These are phyloP conservation scores for Metschnikowia continentalis DNA, from an alignment of 805 yeast species.

Conservation along the genomic window DNA sequence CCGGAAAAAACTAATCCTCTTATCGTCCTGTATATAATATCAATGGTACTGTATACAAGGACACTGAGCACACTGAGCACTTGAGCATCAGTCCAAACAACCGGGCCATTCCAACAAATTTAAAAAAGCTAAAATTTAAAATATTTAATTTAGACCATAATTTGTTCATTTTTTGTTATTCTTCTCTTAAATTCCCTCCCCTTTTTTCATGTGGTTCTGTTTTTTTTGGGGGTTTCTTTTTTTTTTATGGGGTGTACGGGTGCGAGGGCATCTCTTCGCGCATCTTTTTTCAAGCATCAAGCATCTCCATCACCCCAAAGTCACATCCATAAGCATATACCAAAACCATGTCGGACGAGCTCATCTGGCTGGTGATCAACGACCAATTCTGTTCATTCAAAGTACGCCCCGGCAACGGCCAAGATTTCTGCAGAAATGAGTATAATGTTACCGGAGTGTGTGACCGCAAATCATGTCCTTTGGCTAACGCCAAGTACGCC, in stretches of 20 bases:
- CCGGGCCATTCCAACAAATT: too few species aligned
- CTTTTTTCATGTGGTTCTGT: neutral
- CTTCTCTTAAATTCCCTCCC: too few species aligned
- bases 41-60: too few species aligned
- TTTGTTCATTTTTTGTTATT: too few species aligned
- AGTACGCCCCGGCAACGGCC: conserved; percentile 81
- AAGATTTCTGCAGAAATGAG: conserved; percentile 92
- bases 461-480: conserved; percentile 88
- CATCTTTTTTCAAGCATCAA: conserved; percentile 1
- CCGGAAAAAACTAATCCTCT: too few species aligned
- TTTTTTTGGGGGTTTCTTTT: neutral
- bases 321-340: neutral
- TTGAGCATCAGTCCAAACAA: too few species aligned
- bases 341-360: conserved; percentile 61
- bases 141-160: too few species aligned
- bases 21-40: too few species aligned
- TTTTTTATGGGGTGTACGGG: conserved; percentile 4
- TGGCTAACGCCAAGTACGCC: conserved; percentile 90
- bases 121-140: too few species aligned
- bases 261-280: conserved; percentile 7
- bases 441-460: conserved; percentile 95
- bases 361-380: conserved; percentile 96
- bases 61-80: too few species aligned
- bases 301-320: neutral
- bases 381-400: conserved; percentile 95